Conservation (phyloP, 208 protist genomes). For the Naegleria lovaniensis region DNA sequence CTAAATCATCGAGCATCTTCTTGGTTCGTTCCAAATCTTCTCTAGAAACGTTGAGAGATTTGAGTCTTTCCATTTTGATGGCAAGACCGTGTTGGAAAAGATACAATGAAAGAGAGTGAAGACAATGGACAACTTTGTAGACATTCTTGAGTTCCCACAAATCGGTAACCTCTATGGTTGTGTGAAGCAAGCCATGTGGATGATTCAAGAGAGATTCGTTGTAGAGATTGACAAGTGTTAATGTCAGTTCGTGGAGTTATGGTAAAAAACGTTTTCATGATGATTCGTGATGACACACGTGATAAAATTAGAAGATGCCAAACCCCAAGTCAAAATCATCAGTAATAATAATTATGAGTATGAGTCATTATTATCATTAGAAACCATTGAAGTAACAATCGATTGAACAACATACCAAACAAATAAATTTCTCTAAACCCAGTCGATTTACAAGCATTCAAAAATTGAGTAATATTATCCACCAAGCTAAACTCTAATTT, state of each 20-base stretch:
- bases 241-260: too few relatives aligned
- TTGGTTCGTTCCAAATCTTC: conserved; percentile 10
- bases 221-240: too few relatives aligned
- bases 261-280: too few relatives aligned
- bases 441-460: neutral
- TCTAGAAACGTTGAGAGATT: neutral
- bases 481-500: neutral
- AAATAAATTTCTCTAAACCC: neutral
- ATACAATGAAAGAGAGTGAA: neutral
- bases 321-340: too few relatives aligned
- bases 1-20: neutral
- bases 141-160: conserved; percentile 18
- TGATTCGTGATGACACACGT: too few relatives aligned
- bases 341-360: too few relatives aligned
- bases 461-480: conserved; percentile 6
- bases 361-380: too few relatives aligned
- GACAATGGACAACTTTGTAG: conserved; percentile 4
- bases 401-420: too few relatives aligned
- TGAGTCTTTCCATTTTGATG: neutral
- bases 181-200: too few relatives aligned
- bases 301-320: too few relatives aligned
- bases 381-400: too few relatives aligned
- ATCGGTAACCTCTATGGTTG: neutral
- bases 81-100: neutral
- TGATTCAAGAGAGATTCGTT: too few relatives aligned